These are phyloP conservation scores for Globisporangium irregulare DNA, from an alignment of 352 stramenopile species.

Conservation along the genomic window DNA sequence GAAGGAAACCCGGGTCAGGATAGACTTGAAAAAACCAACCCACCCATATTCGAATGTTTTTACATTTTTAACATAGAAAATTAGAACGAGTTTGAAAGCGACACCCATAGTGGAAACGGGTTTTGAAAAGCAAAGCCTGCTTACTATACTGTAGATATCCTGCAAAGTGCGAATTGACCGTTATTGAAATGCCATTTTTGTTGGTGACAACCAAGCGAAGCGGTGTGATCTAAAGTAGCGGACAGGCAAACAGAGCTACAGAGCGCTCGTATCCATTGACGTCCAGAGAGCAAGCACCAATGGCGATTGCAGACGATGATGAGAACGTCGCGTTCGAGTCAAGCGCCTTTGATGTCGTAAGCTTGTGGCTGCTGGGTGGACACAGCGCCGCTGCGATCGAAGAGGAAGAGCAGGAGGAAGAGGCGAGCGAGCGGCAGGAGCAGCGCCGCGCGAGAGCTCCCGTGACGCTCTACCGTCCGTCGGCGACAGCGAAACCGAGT, in stretches of 20 bases:
- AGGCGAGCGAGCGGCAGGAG: conserved; percentile 10
- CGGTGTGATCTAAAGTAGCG: background rate
- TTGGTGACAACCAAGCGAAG: background rate
- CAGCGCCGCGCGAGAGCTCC: conserved; percentile 14
- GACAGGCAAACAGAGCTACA: background rate
- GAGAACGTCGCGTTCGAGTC: conserved; percentile 52
- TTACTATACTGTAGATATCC: background rate
- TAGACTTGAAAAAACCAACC: background rate
- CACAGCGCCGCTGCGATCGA: conserved; percentile 11
- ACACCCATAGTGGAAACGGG: background rate
- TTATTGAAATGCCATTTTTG: background rate
- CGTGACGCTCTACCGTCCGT: conserved; percentile 59
- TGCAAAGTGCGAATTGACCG: background rate
- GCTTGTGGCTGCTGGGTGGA: conserved; percentile 53
- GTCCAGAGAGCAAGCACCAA: background rate
- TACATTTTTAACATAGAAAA: background rate
- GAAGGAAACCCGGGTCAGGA: background rate
- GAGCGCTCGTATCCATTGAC: background rate
- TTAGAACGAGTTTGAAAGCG: background rate
- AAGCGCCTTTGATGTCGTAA: conserved; percentile 59
- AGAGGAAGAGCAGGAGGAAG: conserved; percentile 7
- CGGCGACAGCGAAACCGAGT: conserved; percentile 25
- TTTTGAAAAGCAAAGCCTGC: background rate
- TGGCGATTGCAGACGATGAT: conserved; percentile 30
- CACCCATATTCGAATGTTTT: background rate